Evolutionary conservation across 108 stramenopile genomes (phyloP).

Genomic region (Cylindrotheca closterium): DNA sequence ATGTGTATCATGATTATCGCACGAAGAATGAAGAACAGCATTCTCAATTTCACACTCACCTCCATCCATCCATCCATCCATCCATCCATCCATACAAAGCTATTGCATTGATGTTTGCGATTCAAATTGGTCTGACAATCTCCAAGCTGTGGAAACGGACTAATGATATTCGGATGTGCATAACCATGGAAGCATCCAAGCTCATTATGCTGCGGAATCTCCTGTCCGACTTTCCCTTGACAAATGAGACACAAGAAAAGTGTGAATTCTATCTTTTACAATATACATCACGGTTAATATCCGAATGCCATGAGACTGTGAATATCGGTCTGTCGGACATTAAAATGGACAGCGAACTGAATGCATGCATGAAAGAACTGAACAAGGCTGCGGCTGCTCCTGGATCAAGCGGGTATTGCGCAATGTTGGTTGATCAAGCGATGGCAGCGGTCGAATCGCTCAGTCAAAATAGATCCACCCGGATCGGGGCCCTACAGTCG

Average conservation of each 20-base stretch:
- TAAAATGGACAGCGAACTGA: conserved; percentile 59
- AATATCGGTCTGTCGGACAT: not conserved
- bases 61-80: too few relatives aligned
- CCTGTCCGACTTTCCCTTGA: not conserved
- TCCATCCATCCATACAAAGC: too few relatives aligned
- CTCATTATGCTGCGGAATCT: conserved; percentile 22
- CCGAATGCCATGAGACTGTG: conserved; percentile 23
- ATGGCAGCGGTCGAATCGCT: conserved; percentile 43
- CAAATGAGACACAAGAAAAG: not conserved
- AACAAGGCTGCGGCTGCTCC: conserved; percentile 21
- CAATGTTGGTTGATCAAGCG: conserved; percentile 25
- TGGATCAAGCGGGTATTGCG: not conserved
- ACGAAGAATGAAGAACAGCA: too few relatives aligned
- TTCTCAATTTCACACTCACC: too few relatives aligned
- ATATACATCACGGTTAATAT: conserved; percentile 54
- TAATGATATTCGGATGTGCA: conserved; percentile 40
- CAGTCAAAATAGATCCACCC: conserved; percentile 42
- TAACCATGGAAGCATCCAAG: conserved; percentile 63
- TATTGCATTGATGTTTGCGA: conserved; percentile 39
- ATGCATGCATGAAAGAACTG: conserved; percentile 44
- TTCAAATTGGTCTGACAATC: conserved; percentile 31
- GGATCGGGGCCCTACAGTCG: conserved; percentile 55
- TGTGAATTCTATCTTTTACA: conserved; percentile 52
- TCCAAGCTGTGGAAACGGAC: conserved; percentile 37
- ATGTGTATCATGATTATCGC: too few relatives aligned